Conservation (phyloP, 371 early-diverging fungal species). For the Lichtheimia ornata region DNA sequence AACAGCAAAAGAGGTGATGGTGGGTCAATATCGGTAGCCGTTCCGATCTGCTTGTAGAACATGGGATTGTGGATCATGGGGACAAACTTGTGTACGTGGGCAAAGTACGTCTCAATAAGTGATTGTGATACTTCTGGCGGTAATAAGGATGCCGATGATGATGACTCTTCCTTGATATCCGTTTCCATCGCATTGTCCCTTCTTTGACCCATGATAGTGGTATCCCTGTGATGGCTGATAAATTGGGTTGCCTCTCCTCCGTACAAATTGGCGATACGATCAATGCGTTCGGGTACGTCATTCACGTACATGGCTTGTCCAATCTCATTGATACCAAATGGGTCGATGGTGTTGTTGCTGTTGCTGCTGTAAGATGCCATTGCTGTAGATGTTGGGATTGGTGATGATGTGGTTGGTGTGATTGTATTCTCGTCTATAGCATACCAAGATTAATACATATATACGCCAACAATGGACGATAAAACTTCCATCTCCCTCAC, state of each 20-base stretch:
- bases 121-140: constrained; percentile 18
- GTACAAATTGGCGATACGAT: constrained; percentile 26
- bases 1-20: constrained; percentile 56
- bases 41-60: constrained; percentile 50
- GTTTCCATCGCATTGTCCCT: background rate
- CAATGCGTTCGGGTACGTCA: constrained; percentile 28
- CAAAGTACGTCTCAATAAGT: constrained; percentile 47
- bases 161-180: background rate
- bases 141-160: background rate
- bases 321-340: constrained; percentile 33
- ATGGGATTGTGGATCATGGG: constrained; percentile 61
- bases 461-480: background rate
- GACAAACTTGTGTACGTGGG: constrained; percentile 58
- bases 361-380: background rate
- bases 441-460: background rate
- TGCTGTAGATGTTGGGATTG: background rate
- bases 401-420: background rate
- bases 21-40: constrained; percentile 27
- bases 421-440: background rate
- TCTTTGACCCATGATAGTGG: background rate
- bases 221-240: background rate
- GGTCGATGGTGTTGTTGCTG: constrained; percentile 1
- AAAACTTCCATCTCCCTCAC: background rate
- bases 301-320: constrained; percentile 47
- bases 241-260: constrained; percentile 3